Evolutionary conservation across 2,329 filamentous ascomycete genomes (phyloP), one percentile per base, ranked within the genome.

Genomic region (Clarireedia hainanense): DNA sequence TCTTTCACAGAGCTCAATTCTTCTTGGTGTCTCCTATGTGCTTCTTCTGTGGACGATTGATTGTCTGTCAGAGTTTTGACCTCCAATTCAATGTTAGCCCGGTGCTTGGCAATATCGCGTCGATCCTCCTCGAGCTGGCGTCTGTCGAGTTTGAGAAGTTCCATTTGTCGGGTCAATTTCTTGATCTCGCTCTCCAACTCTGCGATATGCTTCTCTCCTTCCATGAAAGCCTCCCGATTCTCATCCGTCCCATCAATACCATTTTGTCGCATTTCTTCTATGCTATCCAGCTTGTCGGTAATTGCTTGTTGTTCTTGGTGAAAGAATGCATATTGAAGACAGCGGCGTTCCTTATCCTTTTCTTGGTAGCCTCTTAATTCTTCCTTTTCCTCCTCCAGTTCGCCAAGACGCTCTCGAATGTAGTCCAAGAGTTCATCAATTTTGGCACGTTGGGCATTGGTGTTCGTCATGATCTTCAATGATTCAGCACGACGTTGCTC

Each of bases 371-470:
- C 91, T 47, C 91, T 84, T 40, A 99, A 77, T 71, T 99, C 95
- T 67, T 96, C 91, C 71, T 97, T 97, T 72, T 99, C 94, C 69
- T 96, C 91, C 71, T 99, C 94, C 0, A 99, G 78, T 71, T 99
- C 94, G 40, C 77, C 79, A 53, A 99, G 77, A 52, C 94, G 85
- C 66, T 95, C 89, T 66, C 94, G 91, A 72, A 99, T 96, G 67
- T 94, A 95, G 52, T 87, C 84, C 12, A 99, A 80, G 12, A 95
- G 78, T 68, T 95, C 91, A 68, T 99, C 94, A 58, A 97, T 97
- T 73, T 96, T 96, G 47, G 85, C 79, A 60, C 91, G 85, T 75
- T 96, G 97, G 73, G 91, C 95, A 71, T 92, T 91, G 15, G 94
- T 97, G 63, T 99, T 94, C 60, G 85, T 83, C 89, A 99, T 96